Conservation (phyloP, 1,284 basidiomycete genomes). For the Apiotrichum montevideense region DNA sequence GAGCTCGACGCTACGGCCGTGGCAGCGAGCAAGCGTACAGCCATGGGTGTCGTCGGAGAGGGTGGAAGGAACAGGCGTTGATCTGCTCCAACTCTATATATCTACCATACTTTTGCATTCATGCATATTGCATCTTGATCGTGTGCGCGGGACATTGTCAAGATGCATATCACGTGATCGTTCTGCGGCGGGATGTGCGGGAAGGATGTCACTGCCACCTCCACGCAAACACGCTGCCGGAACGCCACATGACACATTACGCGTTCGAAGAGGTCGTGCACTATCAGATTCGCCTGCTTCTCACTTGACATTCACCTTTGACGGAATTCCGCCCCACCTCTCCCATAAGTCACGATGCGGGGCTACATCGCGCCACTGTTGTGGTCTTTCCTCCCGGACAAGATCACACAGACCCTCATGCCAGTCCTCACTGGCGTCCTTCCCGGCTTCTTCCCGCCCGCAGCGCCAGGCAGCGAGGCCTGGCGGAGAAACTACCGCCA, state of each 20-base stretch:
- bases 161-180: no score
- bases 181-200: no score
- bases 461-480: slow-evolving; percentile 17
- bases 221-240: no score
- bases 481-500: slow-evolving; percentile 29
- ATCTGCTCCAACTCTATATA: not conserved
- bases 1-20: slow-evolving; percentile 80
- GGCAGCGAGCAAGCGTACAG: slow-evolving; percentile 39
- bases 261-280: no score
- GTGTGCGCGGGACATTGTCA: no score
- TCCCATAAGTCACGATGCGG: slow-evolving; percentile 5
- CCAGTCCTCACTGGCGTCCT: slow-evolving; percentile 22
- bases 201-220: no score
- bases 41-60: slow-evolving; percentile 29
- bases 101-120: no score
- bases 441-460: slow-evolving; percentile 29
- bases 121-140: no score
- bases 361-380: slow-evolving; percentile 26
- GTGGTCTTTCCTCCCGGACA: slow-evolving; percentile 32
- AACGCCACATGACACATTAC: no score
- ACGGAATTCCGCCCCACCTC: no score
- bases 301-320: no score
- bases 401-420: slow-evolving; percentile 27
- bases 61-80: slow-evolving; percentile 22
- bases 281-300: no score